These are phyloP conservation scores for Saccharum spontaneum DNA, from an alignment of 176 grass and related monocot genomes.

Conservation along the genomic window DNA sequence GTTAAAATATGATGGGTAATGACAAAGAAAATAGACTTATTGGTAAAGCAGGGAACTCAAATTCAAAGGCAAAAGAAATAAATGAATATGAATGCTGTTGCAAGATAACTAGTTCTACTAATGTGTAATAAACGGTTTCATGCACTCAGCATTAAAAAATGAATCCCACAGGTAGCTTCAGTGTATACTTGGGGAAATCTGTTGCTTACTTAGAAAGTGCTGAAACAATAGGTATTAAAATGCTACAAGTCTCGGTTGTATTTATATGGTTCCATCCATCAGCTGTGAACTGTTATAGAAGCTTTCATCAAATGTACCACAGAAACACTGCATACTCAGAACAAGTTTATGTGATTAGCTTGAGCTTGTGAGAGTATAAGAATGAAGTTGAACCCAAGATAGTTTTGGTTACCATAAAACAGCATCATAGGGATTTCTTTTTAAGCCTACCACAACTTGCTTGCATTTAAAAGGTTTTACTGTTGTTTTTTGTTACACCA, in stretches of 20 bases:
- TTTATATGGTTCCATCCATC: conserved; percentile 13
- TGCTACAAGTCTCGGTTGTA: conserved; percentile 13
- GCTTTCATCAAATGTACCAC: conserved; percentile 25
- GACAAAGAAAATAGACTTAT: conserved; percentile 15
- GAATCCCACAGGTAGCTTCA: background rate
- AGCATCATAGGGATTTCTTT: background rate
- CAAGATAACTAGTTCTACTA: conserved; percentile 19
- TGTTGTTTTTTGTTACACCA: background rate
- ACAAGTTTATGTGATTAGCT: conserved; percentile 18
- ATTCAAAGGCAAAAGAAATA: conserved; percentile 28
- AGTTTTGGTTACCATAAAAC: background rate
- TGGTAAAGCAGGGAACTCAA: background rate
- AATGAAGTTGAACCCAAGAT: background rate
- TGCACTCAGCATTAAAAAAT: conserved; percentile 19
- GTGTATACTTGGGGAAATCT: background rate
- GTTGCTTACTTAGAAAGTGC: conserved; percentile 19
- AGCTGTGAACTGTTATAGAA: background rate
- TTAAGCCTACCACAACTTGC: background rate
- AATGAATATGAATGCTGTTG: background rate
- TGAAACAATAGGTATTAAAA: conserved; percentile 25
- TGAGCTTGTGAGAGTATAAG: background rate
- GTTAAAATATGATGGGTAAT: conserved; percentile 5
- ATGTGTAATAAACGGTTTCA: background rate
- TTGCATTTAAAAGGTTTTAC: background rate
- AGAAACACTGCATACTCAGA: conserved; percentile 20